Conservation (phyloP, 1,139 yeast species). For the Saccharomyces hybrid region DNA sequence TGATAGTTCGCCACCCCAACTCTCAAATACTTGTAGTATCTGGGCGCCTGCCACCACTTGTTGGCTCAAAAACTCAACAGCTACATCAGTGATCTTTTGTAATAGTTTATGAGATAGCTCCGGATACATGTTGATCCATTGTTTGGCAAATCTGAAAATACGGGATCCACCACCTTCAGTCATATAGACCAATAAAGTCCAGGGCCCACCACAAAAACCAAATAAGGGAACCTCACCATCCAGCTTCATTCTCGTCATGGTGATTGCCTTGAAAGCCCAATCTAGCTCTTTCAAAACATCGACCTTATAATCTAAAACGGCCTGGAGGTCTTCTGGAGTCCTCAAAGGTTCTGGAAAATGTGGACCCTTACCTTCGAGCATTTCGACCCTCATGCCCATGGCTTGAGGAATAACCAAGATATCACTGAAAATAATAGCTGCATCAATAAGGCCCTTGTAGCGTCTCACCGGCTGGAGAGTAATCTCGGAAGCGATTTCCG, state of each 20-base stretch:
- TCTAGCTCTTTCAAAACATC: conserved; percentile 72
- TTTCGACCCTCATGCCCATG: conserved; percentile 90
- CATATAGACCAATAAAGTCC: conserved; percentile 96
- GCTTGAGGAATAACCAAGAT: conserved; percentile 96
- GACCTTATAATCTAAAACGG: conserved; percentile 48
- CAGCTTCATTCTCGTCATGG: conserved; percentile 74
- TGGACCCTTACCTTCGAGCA: conserved; percentile 94
- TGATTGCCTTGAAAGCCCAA: conserved; percentile 92
- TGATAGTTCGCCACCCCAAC: conserved; percentile 97
- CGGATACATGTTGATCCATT: conserved; percentile 82
- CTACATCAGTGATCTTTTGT: conserved; percentile 78
- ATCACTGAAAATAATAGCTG: conserved; percentile 94
- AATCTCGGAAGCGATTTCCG: conserved; percentile 86
- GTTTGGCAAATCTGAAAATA: conserved; percentile 82
- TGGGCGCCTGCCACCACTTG: conserved; percentile 98
- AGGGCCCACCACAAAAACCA: conserved; percentile 98
- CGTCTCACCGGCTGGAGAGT: conserved; percentile 94
- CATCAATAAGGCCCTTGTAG: conserved; percentile 83
- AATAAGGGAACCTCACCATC: conserved; percentile 87
- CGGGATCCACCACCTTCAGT: conserved; percentile 96
- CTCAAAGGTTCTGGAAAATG: conserved; percentile 85
- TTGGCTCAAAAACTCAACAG: conserved; percentile 85
- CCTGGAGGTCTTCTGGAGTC: conserved; percentile 55
- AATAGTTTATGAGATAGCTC: conserved; percentile 63
- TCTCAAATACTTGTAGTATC: conserved; percentile 91